These are phyloP conservation scores for Suillus tomentosus DNA, from an alignment of 768 basidiomycete species.

Conservation along the genomic window DNA sequence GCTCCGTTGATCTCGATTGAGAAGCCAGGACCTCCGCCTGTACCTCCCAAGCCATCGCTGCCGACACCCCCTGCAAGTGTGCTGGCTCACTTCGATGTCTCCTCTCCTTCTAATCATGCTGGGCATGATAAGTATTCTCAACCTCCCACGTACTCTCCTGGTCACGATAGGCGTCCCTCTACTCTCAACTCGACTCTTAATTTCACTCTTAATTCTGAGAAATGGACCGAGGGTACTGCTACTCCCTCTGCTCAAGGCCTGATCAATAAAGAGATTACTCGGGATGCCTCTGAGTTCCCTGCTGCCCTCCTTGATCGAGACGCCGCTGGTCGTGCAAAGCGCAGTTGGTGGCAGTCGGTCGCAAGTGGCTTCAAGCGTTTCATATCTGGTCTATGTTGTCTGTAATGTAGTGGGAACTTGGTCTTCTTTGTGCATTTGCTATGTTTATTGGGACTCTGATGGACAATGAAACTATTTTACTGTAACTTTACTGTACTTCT, in stretches of 20 bases:
- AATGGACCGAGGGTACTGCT: slow-evolving; percentile 26
- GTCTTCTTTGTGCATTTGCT: background rate
- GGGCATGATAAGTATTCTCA: slow-evolving; percentile 22
- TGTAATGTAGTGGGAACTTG: background rate
- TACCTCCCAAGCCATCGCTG: slow-evolving; percentile 29
- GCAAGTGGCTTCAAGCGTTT: slow-evolving; percentile 5
- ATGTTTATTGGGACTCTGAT: slow-evolving; percentile 10
- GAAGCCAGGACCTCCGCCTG: slow-evolving; percentile 20
- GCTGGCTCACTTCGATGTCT: slow-evolving; percentile 29
- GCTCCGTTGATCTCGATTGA: slow-evolving; percentile 22
- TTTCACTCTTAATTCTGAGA: slow-evolving; percentile 29
- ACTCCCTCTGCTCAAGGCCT: slow-evolving; percentile 27
- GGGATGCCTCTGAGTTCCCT: slow-evolving; percentile 20
- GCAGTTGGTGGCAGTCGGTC: background rate
- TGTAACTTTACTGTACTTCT: background rate
- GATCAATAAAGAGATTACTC: slow-evolving; percentile 27
- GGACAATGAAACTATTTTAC: slow-evolving; percentile 9
- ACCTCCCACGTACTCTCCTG: slow-evolving; percentile 30
- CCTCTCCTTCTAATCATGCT: slow-evolving; percentile 17
- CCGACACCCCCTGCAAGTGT: slow-evolving; percentile 33
- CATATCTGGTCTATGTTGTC: background rate
- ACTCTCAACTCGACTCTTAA: slow-evolving; percentile 15
- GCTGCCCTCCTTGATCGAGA: background rate
- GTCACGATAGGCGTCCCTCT: slow-evolving; percentile 31
- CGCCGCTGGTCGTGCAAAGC: background rate